Evolutionary conservation across 192 early-diverging fungal species (phyloP).

Genomic region (Entomortierella lignicola): DNA sequence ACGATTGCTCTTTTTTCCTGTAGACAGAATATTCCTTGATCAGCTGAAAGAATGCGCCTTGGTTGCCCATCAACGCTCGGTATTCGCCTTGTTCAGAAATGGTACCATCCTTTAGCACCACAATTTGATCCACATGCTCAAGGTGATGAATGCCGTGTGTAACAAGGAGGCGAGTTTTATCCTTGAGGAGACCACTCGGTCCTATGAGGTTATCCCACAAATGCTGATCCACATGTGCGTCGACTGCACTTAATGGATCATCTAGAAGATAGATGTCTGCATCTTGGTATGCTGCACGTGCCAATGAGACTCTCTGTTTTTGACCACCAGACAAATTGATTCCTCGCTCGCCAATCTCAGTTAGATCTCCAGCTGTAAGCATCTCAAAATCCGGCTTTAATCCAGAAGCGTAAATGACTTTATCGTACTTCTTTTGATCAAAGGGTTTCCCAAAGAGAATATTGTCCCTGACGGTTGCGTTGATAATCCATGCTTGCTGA

Average conservation of each 20-base stretch:
- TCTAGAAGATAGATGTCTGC: constrained; percentile 84
- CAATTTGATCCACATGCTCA: constrained; percentile 72
- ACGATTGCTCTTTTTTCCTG: constrained; percentile 40
- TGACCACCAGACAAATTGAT: constrained; percentile 80
- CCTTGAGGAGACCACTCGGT: constrained; percentile 66
- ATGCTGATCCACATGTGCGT: constrained; percentile 71
- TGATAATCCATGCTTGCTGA: constrained; percentile 56
- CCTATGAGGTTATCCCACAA: constrained; percentile 80
- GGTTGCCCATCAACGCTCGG: constrained; percentile 60
- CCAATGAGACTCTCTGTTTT: constrained; percentile 84
- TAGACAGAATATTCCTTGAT: constrained; percentile 66
- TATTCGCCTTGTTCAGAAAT: constrained; percentile 72
- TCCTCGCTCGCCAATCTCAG: constrained; percentile 72
- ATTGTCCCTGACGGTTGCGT: constrained; percentile 33
- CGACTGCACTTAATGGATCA: constrained; percentile 89
- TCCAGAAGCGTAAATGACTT: not conserved
- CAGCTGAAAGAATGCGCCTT: constrained; percentile 66
- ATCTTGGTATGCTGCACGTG: constrained; percentile 81
- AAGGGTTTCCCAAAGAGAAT: constrained; percentile 51
- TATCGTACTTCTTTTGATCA: constrained; percentile 59
- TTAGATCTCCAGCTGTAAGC: constrained; percentile 40
- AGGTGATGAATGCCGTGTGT: constrained; percentile 84
- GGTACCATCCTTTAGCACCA: constrained; percentile 72
- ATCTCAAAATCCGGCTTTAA: constrained; percentile 10
- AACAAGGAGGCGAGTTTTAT: constrained; percentile 83